phyloP scores from a whole-genome alignment of 2,329 filamentous ascomycete species.

The Botrytis fragariae region DNA sequence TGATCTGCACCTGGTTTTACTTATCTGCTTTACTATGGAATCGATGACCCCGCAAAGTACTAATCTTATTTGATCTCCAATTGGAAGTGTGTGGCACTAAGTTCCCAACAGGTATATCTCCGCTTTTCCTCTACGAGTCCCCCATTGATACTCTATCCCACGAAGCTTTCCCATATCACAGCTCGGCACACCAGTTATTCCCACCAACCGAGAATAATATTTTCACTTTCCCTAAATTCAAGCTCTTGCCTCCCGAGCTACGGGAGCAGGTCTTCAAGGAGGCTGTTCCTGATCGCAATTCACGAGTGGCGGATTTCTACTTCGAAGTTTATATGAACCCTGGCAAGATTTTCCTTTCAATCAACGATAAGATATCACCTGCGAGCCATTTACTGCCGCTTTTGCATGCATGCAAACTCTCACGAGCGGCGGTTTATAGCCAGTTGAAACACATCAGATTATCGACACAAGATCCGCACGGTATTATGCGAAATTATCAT shows the following conservation, averaged over 20 bases:
- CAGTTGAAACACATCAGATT: not conserved
- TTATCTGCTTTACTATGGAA: not conserved
- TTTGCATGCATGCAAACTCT: not conserved
- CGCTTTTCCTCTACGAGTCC: not conserved
- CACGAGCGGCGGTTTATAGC: not conserved
- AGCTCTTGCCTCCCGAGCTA: not conserved
- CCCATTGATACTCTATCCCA: not conserved
- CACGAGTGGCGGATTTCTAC: not conserved
- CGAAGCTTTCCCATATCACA: not conserved
- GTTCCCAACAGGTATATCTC: not conserved
- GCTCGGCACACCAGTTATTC: not conserved
- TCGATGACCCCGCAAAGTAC: not conserved
- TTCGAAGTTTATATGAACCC: fast-evolving
- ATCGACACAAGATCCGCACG: not conserved
- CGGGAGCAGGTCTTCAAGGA: not conserved
- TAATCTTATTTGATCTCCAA: not conserved
- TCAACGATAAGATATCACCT: not conserved
- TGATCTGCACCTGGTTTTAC: not conserved
- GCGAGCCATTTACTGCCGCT: not conserved
- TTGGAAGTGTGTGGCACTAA: not conserved
- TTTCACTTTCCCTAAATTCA: not conserved
- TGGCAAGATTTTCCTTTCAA: not conserved
- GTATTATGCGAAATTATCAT: fast-evolving
- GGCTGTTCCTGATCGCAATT: not conserved
- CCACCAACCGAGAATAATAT: not conserved